A percentile compares a stretch with the other conserved stretches of the same genome.
Evolutionary conservation across 1,284 basidiomycete genomes (phyloP).

Genomic region (Tilletiopsis washingtonensis): DNA sequence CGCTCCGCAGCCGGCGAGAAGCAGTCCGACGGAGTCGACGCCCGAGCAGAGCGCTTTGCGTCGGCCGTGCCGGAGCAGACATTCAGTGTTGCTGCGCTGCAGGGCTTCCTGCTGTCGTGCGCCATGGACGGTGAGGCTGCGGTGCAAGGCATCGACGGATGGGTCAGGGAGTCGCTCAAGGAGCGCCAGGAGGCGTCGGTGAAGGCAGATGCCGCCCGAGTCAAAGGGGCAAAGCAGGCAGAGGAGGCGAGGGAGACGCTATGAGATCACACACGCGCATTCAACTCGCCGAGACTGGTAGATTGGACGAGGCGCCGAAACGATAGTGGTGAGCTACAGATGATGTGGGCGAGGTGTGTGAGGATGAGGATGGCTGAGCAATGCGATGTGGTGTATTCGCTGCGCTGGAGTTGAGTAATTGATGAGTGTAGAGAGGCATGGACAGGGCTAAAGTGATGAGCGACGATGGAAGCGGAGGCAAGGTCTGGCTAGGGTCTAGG

Average conservation of each 20-base stretch:
- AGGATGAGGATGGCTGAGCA: no score
- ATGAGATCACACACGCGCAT: no score
- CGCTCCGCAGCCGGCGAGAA: background rate
- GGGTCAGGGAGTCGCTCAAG: background rate
- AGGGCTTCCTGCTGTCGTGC: constrained; percentile 8
- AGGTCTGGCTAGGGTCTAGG: no score
- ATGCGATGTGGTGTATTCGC: no score
- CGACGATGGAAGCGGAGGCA: no score
- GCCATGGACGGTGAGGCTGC: background rate
- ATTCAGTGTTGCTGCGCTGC: constrained; percentile 7
- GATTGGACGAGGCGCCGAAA: no score
- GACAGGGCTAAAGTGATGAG: no score
- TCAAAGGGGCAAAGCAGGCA: background rate
- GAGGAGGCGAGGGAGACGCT: background rate
- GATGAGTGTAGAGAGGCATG: no score
- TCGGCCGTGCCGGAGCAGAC: background rate
- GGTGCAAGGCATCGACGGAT: background rate
- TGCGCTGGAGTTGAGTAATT: no score
- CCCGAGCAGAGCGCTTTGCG: constrained; percentile 1
- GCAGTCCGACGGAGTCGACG: background rate
- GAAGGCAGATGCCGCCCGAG: background rate
- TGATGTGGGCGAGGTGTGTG: no score
- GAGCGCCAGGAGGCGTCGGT: background rate
- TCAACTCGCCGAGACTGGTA: no score
- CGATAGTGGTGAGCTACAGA: no score